Evolutionary conservation across 148 eudicot genomes (phyloP), one percentile per base, ranked within the genome.

Genomic region (Heliosperma pusillum): DNA sequence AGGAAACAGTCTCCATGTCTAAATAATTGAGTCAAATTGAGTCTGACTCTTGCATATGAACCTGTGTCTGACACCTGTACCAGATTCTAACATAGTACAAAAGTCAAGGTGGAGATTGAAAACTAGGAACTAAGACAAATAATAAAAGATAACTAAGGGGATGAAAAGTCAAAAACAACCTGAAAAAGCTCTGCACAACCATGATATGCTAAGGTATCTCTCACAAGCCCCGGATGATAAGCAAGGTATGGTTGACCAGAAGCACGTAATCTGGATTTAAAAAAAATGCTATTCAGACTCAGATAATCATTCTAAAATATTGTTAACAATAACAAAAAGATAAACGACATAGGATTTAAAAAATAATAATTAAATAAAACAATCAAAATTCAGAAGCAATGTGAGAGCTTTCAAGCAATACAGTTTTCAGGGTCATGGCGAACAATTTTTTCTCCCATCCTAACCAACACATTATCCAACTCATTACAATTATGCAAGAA

Each of bases 121-220:
- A 47, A 47, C 2, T 16, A 50, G 3, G 12, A 50, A 16, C 50
- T 13, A 13, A 22, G 45, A 60, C 22, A 57, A 45, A 24, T 53
- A 13, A 11, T 20, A 63, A 17, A 15, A 71, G 22, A 9, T 45
- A 17, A 5, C 13, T 9, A 50, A 33, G 13, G 21, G 15, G 52
- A 75, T 20, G 7, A 9, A 56, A 71, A n/a, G 22, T 59, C 45
- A 10, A 53, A 66, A 20, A 30, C 36, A 66, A 95, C 98, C 97
- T 95, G 98, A 81, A 95, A 95, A 76, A 95, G 88, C 84, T 95
- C 98, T 74, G 93, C 93, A 85, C 98, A 95, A 63, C 98, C 98
- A 86, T 92, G 90, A 74, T 89, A 92, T 58, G 98, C 98, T 77
- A 95, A 79, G 68, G 92, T 70, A 76, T 92, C 98, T 73, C 96